Conservation (phyloP, 2,329 filamentous ascomycete species). For the Pseudocercospora pini-densiflorae region DNA sequence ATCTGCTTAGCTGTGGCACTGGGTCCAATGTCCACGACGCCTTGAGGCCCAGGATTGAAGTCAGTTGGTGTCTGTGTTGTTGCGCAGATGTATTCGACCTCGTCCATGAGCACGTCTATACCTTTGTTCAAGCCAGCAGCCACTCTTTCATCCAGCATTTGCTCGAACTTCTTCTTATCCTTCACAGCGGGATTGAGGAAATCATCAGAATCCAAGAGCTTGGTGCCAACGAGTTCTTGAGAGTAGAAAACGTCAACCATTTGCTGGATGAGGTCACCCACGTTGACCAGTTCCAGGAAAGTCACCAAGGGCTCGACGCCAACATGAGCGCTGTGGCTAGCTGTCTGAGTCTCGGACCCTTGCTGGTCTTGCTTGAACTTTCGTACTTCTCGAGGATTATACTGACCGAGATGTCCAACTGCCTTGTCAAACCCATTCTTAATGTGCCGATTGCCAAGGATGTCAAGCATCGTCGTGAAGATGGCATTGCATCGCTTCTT, state of each 20-base stretch:
- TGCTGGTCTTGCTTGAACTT: constrained; percentile 50
- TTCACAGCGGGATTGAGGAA: constrained; percentile 90
- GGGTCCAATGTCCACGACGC: constrained; percentile 66
- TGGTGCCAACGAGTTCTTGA: constrained; percentile 83
- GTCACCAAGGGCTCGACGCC: constrained; percentile 91
- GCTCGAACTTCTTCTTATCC: constrained; percentile 98
- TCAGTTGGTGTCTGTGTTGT: constrained; percentile 85
- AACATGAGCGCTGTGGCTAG: constrained; percentile 16
- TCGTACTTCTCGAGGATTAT: constrained; percentile 83
- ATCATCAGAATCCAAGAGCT: constrained; percentile 88
- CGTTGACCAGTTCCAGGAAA: constrained; percentile 96
- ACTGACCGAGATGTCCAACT: constrained; percentile 85
- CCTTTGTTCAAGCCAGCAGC: constrained; percentile 96
- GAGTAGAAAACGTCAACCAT: constrained; percentile 99
- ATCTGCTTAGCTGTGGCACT: constrained; percentile 79
- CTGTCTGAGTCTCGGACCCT: constrained; percentile 11
- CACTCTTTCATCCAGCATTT: constrained; percentile 96
- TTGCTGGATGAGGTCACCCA: constrained; percentile 95
- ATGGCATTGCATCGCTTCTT: constrained; percentile 87
- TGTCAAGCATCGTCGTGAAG: constrained; percentile 81
- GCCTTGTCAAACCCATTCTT: constrained; percentile 93
- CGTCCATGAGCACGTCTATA: constrained; percentile 97
- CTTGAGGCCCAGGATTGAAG: constrained; percentile 72
- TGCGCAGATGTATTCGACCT: constrained; percentile 93
- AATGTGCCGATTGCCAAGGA: constrained; percentile 84